These are phyloP conservation scores for Chaetomium fimeti DNA, from an alignment of 495 filamentous ascomycete genomes.

Conservation along the genomic window DNA sequence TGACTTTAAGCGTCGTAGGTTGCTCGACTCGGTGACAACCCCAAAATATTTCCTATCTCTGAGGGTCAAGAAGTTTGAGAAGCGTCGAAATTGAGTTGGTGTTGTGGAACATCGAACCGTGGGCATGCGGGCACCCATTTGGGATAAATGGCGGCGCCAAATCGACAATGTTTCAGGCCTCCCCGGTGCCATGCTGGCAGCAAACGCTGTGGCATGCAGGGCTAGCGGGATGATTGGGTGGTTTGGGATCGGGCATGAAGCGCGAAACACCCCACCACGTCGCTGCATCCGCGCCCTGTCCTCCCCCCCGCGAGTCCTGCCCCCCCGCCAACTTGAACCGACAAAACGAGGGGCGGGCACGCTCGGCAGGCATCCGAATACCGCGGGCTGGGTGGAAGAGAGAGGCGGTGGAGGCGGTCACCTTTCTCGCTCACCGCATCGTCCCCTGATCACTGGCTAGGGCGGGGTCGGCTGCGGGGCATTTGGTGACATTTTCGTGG, in stretches of 20 bases:
- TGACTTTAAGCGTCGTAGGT: background rate
- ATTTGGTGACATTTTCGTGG: too few relatives aligned
- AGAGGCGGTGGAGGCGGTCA: slow-evolving; percentile 4
- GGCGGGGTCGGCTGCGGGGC: slow-evolving; percentile 14
- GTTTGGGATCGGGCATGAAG: slow-evolving; percentile 20
- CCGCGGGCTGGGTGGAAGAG: background rate
- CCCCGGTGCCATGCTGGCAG: slow-evolving; percentile 22
- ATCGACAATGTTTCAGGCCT: slow-evolving; percentile 28
- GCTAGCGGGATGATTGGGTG: slow-evolving; percentile 26
- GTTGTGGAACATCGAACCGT: background rate
- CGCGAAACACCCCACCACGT: background rate
- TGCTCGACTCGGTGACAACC: background rate
- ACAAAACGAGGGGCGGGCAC: too few relatives aligned
- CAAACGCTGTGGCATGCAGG: slow-evolving; percentile 15
- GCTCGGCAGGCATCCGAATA: too few relatives aligned
- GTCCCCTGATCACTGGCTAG: background rate
- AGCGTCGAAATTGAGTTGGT: background rate
- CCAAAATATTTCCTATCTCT: background rate
- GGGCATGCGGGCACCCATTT: background rate
- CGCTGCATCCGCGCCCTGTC: background rate
- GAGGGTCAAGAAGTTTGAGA: background rate
- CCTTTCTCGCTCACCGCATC: slow-evolving; percentile 17
- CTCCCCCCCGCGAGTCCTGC: too few relatives aligned
- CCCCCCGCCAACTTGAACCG: too few relatives aligned
- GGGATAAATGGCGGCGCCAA: background rate